Evolutionary conservation across 2,329 filamentous ascomycete genomes (phyloP), one percentile per base, ranked within the genome.

Genomic region (Phaeosphaeriaceae sp.): DNA sequence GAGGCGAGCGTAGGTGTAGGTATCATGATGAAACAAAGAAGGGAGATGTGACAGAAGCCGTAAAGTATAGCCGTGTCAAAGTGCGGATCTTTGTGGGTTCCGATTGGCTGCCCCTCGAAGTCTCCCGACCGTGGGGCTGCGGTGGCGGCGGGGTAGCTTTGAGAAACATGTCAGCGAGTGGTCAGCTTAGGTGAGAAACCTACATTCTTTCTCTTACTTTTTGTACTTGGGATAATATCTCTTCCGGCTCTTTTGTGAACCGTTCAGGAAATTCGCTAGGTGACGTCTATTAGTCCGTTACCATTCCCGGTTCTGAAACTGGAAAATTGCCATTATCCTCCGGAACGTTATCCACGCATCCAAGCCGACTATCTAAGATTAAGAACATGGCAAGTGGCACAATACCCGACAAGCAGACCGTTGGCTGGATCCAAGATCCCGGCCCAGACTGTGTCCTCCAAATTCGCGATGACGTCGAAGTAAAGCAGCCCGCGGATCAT

Each of bases 371-470:
- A 41, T 24, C 10, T 56, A 54, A 51, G 40, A 19, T 15, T 9
- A 27, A 27, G 31, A 53, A 20, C 5, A 48, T 48, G 22, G 40
- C 47, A n/a, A 27, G 40, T 42, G 52, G 56, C 17, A 55, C 59
- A n/a, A 67, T 77, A 20, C 74, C 75, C 11, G 60, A 63, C 5
- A 70, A 68, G 0, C 77, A 79, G 48, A 78, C 64, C 0, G 74
- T 71, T 10, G 76, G 70, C 21, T 77, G 76, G 74, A 73, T 80
- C 36, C 71, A 78, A 17, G 66, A 70, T 45, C 76, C 78, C 0
- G 68, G 71, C 17, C 71, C 73, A 5, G 60, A 69, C 27, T 76
- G 77, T 40, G 69, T 70, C 31, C 69, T 78, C n/a, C 62, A 71
- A n/a, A 73, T 79, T 56, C 68, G 75, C 27, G 56, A 73, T 22